Evolutionary conservation across 768 basidiomycete species (phyloP).

Genomic region (Trametes elegans): DNA sequence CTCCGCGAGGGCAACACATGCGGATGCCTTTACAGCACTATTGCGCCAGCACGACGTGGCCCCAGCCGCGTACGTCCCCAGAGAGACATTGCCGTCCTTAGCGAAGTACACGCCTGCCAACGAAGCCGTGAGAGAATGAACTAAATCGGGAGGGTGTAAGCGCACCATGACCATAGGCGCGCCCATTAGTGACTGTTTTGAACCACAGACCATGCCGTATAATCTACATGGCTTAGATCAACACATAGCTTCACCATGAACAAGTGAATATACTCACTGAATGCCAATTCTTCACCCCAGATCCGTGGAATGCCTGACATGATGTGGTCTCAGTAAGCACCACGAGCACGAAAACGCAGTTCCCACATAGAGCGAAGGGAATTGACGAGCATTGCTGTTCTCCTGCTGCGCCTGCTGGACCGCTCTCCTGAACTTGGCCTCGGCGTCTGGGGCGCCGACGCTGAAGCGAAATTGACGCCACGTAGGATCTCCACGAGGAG

Average conservation of each 20-base stretch:
- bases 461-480: constrained; percentile 71
- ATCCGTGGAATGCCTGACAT: constrained; percentile 65
- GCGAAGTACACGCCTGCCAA: constrained; percentile 63
- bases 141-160: background rate
- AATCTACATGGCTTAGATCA: constrained; percentile 40
- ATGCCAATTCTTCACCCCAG: constrained; percentile 66
- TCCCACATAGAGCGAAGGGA: constrained; percentile 37
- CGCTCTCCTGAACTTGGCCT: constrained; percentile 57
- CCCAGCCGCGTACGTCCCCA: constrained; percentile 39
- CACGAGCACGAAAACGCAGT: background rate
- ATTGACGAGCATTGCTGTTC: constrained; percentile 41
- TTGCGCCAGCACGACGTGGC: constrained; percentile 46
- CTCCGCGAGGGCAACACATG: constrained; percentile 60
- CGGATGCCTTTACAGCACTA: constrained; percentile 45
- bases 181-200: constrained; percentile 51
- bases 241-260: background rate
- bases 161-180: constrained; percentile 62
- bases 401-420: constrained; percentile 38
- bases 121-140: background rate
- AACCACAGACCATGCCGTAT: constrained; percentile 73
- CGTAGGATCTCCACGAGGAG: constrained; percentile 37
- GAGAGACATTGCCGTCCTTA: constrained; percentile 52
- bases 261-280: constrained; percentile 40
- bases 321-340: background rate
- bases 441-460: constrained; percentile 70